A percentile compares a stretch with the other conserved stretches of the same genome.
Conservation (phyloP, 2,329 filamentous ascomycete species). For the Ilyonectria destructans region DNA sequence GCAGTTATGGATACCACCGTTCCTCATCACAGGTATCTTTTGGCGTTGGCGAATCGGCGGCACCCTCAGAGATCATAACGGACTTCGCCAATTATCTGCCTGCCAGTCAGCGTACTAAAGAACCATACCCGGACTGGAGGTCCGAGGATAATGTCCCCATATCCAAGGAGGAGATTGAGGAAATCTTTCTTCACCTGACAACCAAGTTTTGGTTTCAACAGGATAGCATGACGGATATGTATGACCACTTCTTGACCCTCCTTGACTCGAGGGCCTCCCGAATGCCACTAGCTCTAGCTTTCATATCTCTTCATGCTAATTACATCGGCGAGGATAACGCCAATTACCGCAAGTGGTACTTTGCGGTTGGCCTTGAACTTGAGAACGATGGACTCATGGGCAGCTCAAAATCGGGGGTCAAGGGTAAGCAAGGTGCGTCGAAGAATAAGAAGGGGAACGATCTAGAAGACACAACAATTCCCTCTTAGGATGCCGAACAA, state of each 20-base stretch:
- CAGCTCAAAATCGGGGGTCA: too few species aligned
- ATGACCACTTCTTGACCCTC: conserved; percentile 97
- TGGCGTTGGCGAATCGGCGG: neutral
- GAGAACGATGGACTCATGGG: conserved; percentile 62
- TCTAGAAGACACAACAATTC: conserved; percentile 82
- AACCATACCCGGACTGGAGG: conserved; percentile 98
- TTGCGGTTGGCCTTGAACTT: conserved; percentile 94
- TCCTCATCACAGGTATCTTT: neutral
- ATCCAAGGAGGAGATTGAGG: conserved; percentile 98
- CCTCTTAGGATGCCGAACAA: conserved; percentile 90
- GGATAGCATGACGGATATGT: conserved; percentile 99
- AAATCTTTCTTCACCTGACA: conserved; percentile 95
- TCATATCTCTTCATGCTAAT: conserved; percentile 95
- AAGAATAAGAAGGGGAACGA: conserved; percentile 82
- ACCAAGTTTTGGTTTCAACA: conserved; percentile 99
- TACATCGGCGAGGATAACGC: conserved; percentile 99
- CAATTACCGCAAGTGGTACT: conserved; percentile 99
- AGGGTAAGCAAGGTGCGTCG: neutral
- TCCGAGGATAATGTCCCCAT: conserved; percentile 97
- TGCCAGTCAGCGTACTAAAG: conserved; percentile 90
- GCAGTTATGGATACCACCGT: neutral
- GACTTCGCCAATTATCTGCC: conserved; percentile 94
- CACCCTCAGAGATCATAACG: conserved; percentile 66
- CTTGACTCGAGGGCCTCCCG: conserved; percentile 96
- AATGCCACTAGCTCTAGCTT: conserved; percentile 98